phyloP scores from a whole-genome alignment of 1,139 yeast species.

The Pichia sp. region DNA sequence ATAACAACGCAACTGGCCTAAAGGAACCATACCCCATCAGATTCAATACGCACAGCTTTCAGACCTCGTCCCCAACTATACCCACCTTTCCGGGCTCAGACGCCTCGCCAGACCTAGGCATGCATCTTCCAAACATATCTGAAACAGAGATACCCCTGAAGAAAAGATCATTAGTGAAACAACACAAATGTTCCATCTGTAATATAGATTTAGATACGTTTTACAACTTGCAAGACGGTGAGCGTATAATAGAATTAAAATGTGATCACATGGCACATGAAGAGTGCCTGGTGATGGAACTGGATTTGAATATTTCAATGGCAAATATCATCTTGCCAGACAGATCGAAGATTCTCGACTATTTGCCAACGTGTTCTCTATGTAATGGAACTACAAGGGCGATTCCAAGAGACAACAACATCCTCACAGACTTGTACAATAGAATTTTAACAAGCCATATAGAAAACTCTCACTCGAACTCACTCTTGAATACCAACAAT shows the following conservation, averaged over 20 bases:
- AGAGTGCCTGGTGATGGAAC: conserved; percentile 34
- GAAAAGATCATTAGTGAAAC: conserved; percentile 5
- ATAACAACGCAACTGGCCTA: no score
- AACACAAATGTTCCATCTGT: conserved; percentile 33
- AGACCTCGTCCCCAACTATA: conserved; percentile 10
- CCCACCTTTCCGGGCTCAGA: background rate
- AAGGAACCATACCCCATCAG: no score
- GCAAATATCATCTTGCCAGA: background rate
- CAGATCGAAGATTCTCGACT: conserved; percentile 5
- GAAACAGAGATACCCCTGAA: background rate
- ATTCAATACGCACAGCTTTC: background rate
- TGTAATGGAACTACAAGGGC: conserved; percentile 28
- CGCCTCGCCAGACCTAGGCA: background rate
- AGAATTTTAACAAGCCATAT: conserved; percentile 15
- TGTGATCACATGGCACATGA: conserved; percentile 38
- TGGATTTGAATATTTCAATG: conserved; percentile 25
- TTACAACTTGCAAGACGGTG: conserved; percentile 24
- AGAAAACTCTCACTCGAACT: background rate
- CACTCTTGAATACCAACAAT: background rate
- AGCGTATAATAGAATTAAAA: conserved; percentile 33
- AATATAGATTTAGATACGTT: conserved; percentile 31
- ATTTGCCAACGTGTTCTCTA: conserved; percentile 32
- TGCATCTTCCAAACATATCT: background rate
- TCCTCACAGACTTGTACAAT: conserved; percentile 29
- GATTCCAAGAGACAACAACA: conserved; percentile 30